Evolutionary conservation across 305 asterid species (phyloP).

Genomic region (Solanum aculeatissimum): DNA sequence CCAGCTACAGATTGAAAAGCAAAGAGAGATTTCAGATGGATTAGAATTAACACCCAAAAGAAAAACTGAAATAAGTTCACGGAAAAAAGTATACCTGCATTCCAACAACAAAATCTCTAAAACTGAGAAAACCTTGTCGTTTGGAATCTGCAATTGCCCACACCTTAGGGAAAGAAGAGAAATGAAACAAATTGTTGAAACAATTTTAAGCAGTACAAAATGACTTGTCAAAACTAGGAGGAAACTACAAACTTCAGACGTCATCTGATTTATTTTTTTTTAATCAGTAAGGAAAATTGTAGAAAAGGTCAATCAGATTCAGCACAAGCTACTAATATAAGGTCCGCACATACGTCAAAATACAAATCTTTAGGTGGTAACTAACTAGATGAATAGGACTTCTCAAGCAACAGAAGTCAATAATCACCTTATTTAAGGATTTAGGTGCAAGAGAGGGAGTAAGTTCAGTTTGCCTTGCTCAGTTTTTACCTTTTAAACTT

Average conservation of each 20-base stretch:
- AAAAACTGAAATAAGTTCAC: neutral
- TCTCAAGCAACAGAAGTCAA: neutral
- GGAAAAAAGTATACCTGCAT: conserved; percentile 45
- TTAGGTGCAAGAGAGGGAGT: neutral
- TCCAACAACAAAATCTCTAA: conserved; percentile 54
- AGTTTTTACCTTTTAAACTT: neutral
- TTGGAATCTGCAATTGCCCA: conserved; percentile 82
- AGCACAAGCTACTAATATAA: neutral
- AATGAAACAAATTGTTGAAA: neutral
- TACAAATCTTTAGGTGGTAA: neutral
- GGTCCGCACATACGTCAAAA: neutral
- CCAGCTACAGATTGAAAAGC: conserved; percentile 25
- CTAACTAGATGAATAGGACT: neutral
- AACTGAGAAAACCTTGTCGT: conserved; percentile 68
- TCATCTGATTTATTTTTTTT: neutral
- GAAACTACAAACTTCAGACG: neutral
- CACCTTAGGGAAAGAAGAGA: conserved; percentile 26
- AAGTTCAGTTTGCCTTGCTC: neutral
- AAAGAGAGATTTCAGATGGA: conserved; percentile 5
- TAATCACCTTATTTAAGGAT: neutral
- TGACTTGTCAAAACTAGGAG: neutral
- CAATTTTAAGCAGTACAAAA: neutral
- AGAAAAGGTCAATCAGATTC: neutral
- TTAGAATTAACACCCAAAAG: neutral
- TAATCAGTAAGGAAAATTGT: neutral